Evolutionary conservation across 2,329 filamentous ascomycete genomes (phyloP).

Genomic region (Xylariaceae sp.): DNA sequence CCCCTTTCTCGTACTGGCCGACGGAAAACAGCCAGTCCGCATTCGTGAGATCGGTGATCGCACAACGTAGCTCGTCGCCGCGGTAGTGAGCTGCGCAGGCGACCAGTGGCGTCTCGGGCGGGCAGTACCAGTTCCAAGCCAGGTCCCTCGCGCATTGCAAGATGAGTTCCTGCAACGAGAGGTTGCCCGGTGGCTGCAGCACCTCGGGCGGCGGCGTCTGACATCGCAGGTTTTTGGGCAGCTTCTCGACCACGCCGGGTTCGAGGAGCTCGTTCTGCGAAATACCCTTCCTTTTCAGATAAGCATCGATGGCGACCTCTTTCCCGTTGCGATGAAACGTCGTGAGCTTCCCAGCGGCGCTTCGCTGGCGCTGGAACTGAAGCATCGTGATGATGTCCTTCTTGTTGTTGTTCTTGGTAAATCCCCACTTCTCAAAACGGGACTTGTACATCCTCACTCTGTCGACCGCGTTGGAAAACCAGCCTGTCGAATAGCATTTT

Average conservation of each 20-base stretch:
- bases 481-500: no score
- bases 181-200: constrained; percentile 28
- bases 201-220: constrained; percentile 35
- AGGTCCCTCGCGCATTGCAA: constrained; percentile 34
- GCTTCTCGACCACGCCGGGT: constrained; percentile 30
- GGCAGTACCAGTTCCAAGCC: constrained; percentile 34
- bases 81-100: constrained; percentile 33
- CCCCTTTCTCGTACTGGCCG: constrained; percentile 31
- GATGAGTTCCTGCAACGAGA: constrained; percentile 35
- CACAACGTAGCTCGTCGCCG: constrained; percentile 33
- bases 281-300: constrained; percentile 56
- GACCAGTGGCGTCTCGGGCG: constrained; percentile 33
- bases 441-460: constrained; percentile 61
- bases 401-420: constrained; percentile 58
- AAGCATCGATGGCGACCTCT: constrained; percentile 55
- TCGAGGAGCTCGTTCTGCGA: constrained; percentile 52
- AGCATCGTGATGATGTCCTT: constrained; percentile 54
- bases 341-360: constrained; percentile 55
- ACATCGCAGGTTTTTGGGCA: constrained; percentile 34
- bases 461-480: constrained; percentile 18
- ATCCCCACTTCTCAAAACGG: constrained; percentile 58
- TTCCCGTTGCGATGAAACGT: constrained; percentile 56
- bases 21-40: constrained; percentile 36
- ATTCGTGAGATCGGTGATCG: constrained; percentile 36
- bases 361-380: constrained; percentile 55